Percentiles rank a stretch among this genome's conserved stretches.
phyloP scores from a whole-genome alignment of 805 yeast species.

The Candida fluviatilis region DNA sequence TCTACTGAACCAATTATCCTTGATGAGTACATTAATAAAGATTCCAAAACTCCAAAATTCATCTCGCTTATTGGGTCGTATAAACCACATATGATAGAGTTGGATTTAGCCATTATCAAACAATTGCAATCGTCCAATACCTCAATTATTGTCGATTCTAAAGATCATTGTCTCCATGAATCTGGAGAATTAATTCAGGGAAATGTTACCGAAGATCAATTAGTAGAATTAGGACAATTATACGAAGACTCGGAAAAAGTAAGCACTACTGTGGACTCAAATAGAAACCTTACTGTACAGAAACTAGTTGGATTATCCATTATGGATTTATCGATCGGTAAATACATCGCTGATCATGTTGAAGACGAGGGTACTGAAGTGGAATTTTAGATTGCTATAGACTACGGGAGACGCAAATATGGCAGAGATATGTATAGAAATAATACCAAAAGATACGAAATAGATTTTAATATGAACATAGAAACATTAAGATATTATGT shows the following conservation, averaged over 20 bases:
- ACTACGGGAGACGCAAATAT: no score
- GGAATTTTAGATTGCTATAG: no score
- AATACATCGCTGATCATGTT: slow-evolving; percentile 27
- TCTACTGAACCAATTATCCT: slow-evolving; percentile 46
- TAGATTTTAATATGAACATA: no score
- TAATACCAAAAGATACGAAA: no score
- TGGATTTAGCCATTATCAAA: slow-evolving; percentile 42
- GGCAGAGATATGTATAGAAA: no score
- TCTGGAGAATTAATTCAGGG: slow-evolving; percentile 62
- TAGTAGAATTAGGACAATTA: slow-evolving; percentile 46
- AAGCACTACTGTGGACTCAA: slow-evolving; percentile 3
- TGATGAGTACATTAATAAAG: slow-evolving; percentile 26
- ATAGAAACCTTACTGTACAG: slow-evolving; percentile 36
- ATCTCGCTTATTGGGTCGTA: slow-evolving; percentile 64
- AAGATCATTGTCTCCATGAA: slow-evolving; percentile 51
- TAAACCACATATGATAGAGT: slow-evolving; percentile 64
- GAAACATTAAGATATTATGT: no score
- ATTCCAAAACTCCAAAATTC: slow-evolving; percentile 25
- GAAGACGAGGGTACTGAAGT: slow-evolving; percentile 11
- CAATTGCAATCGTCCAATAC: slow-evolving; percentile 29
- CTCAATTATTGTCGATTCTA: slow-evolving; percentile 56
- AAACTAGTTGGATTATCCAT: slow-evolving; percentile 62
- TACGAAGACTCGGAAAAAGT: slow-evolving; percentile 12
- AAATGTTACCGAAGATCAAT: slow-evolving; percentile 29
- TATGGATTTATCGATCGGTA: slow-evolving; percentile 58